Conservation (phyloP, 2,329 filamentous ascomycete species). For the Dryadomyces quercus-mongolicae region DNA sequence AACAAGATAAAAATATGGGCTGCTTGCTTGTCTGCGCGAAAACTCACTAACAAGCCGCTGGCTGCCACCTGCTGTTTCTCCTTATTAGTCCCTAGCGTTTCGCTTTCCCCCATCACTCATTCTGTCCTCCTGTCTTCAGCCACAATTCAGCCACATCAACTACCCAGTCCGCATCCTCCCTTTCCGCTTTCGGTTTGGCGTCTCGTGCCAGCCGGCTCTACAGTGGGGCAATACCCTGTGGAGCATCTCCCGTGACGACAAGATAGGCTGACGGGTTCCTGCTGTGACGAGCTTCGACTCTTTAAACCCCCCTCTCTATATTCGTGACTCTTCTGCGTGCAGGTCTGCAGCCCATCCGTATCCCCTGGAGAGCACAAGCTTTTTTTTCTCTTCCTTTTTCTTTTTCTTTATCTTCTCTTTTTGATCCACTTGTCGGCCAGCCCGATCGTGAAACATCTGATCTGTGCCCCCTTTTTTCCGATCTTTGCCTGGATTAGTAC, state of each 20-base stretch:
- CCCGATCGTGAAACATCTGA: neutral
- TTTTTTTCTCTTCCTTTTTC: neutral
- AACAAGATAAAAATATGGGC: neutral
- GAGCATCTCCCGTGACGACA: constrained; percentile 1
- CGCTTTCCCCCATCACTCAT: neutral
- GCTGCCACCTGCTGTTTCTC: too few species aligned
- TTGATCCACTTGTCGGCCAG: neutral
- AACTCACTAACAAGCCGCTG: neutral
- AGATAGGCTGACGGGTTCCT: neutral
- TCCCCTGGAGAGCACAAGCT: too few species aligned
- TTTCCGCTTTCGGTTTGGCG: neutral
- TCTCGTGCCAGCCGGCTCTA: neutral
- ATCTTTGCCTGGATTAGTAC: neutral
- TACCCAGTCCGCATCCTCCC: neutral
- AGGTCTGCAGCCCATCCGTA: too few species aligned
- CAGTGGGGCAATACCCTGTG: neutral
- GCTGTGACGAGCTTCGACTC: neutral
- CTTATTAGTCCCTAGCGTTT: neutral
- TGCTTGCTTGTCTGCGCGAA: neutral
- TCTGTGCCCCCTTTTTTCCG: neutral
- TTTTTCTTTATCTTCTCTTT: neutral
- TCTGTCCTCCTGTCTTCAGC: neutral
- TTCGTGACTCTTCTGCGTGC: neutral
- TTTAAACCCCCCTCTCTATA: neutral
- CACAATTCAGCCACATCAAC: neutral